Evolutionary conservation across 176 grass and related monocot genomes (phyloP).

Genomic region (Raddia guianensis): DNA sequence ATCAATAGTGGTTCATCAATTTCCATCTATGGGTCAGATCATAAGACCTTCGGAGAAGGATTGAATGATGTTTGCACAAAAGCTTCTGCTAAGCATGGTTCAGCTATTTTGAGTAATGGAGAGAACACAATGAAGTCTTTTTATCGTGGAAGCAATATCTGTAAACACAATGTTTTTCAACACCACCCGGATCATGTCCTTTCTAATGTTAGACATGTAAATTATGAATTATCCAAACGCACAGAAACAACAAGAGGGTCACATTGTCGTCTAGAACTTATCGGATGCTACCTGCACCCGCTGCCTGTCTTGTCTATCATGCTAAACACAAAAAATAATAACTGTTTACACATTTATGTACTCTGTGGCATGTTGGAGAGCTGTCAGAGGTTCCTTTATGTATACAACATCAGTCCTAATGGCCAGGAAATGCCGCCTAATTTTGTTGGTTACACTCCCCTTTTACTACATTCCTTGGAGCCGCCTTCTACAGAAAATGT

Average conservation of each 20-base stretch:
- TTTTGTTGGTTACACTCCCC: conserved; percentile 77
- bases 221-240: conserved; percentile 30
- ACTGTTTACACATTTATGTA: conserved; percentile 63
- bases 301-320: conserved; percentile 68
- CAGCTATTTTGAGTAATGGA: conserved; percentile 8
- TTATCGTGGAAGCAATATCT: neutral
- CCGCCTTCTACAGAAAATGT: conserved; percentile 59
- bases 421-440: conserved; percentile 49
- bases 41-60: conserved; percentile 27
- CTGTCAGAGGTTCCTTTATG: conserved; percentile 65
- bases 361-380: conserved; percentile 63
- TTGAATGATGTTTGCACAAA: conserved; percentile 20
- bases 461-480: conserved; percentile 58
- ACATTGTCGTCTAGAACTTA: conserved; percentile 42
- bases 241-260: conserved; percentile 40
- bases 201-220: conserved; percentile 13
- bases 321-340: conserved; percentile 58
- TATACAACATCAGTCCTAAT: conserved; percentile 51
- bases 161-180: conserved; percentile 16
- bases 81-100: conserved; percentile 17
- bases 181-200: conserved; percentile 16
- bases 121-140: neutral
- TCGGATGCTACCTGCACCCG: conserved; percentile 71
- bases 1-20: conserved; percentile 38
- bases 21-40: conserved; percentile 8